Conservation (phyloP, 345 rosid species). For the Gossypium rotundifolium region DNA sequence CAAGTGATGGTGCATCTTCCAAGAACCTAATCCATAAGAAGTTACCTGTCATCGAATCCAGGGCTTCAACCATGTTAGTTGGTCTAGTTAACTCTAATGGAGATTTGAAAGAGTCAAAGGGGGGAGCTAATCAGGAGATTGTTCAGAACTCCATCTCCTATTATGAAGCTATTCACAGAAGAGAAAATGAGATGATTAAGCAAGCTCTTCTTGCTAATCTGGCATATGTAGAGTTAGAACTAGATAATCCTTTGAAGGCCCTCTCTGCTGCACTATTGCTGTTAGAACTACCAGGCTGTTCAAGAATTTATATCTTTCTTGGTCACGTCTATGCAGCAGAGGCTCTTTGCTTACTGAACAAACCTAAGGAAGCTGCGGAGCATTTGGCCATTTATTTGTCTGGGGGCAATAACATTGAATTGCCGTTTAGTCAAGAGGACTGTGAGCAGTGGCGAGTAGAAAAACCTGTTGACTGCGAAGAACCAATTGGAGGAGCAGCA, state of each 20-base stretch:
- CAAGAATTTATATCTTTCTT: constrained; percentile 64
- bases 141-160: constrained; percentile 57
- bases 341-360: constrained; percentile 84
- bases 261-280: constrained; percentile 64
- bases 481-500: constrained; percentile 38
- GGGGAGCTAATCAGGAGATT: constrained; percentile 60
- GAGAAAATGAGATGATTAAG: constrained; percentile 56
- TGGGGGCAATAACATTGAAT: constrained; percentile 48
- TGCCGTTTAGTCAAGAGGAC: constrained; percentile 72
- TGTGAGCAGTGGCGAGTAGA: constrained; percentile 52
- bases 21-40: constrained; percentile 37
- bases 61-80: constrained; percentile 25
- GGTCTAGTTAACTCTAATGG: constrained; percentile 56
- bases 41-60: constrained; percentile 34
- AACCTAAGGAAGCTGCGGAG: constrained; percentile 68
- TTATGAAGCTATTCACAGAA: constrained; percentile 38
- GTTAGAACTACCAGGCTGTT: constrained; percentile 63
- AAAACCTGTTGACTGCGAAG: constrained; percentile 57
- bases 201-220: constrained; percentile 73
- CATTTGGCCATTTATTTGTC: constrained; percentile 65
- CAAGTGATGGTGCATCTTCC: constrained; percentile 28
- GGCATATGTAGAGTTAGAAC: constrained; percentile 82
- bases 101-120: constrained; percentile 70
- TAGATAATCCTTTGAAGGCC: constrained; percentile 78
- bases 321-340: constrained; percentile 88